Evolutionary conservation across 106 monocot species (phyloP), one percentile per base, ranked within the genome.

Genomic region (Allium cepa): DNA sequence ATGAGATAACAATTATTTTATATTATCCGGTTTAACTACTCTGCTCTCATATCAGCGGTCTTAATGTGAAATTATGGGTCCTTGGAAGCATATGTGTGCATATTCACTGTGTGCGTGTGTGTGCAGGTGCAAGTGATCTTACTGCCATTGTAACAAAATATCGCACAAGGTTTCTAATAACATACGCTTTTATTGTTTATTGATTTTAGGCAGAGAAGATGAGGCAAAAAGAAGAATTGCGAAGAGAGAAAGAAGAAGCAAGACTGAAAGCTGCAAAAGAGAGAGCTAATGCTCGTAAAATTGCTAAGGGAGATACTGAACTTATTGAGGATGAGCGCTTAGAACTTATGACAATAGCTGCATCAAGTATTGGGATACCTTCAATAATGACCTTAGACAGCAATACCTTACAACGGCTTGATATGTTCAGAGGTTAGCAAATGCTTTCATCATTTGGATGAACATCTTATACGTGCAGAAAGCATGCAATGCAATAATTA

Each of bases 321-420:
- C 83, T 90, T 60, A 67, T 99, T 64, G 97, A 99, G 71, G 97
- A 99, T 85, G 97, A 99, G 48, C 86, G 90, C 8, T 82, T 99
- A 69, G 97, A 99, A 75, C 84, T 99, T 53, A 92, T 99, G 97
- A 92, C 92, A 61, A 68, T 99, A 59, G 92, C 92, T 79, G 84
- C 97, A 66, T 73, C 78, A 46, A 82, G 75, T 53, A 99, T 87
- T 71, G 89, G 84, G 47, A 77, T 97, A 26, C 67, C 89, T 7
- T 90, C 97, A 53, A 87, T 92, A 78, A 69, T 87, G 18, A 48
- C 78, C 66, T 87, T 99, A n/a, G 97, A 99, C 58, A 77, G 82
- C 71, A 89, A 93, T 27, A 84, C 84, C 27, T 60, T 99, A 71
- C 79, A 89, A 50, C 79, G 87, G n/a, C 87, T 99, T 59, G 73